Evolutionary conservation across 495 filamentous ascomycete genomes (phyloP).

Genomic region (Bombardia bombarda): DNA sequence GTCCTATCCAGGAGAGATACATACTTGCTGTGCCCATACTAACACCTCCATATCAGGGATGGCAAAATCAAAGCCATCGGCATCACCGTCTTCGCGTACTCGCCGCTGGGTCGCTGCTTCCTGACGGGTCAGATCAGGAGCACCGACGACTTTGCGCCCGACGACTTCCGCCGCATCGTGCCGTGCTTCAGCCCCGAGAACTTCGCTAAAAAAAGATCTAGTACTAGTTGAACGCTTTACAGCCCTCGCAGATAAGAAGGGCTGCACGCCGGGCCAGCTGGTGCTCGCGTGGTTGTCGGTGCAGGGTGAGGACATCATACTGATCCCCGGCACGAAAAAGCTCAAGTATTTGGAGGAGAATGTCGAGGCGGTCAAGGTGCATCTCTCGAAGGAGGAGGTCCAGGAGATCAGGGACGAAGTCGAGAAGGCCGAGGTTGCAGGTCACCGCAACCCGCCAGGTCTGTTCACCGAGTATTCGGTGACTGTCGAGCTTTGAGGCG

Average conservation of each 20-base stretch:
- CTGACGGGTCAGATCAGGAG: constrained; percentile 63
- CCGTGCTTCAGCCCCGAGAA: constrained; percentile 46
- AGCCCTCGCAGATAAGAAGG: constrained; percentile 38
- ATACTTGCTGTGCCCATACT: too few species aligned
- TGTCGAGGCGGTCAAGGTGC: constrained; percentile 33
- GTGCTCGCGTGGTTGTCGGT: constrained; percentile 48
- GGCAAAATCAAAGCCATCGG: constrained; percentile 48
- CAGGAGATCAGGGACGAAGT: constrained; percentile 28
- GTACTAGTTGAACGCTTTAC: constrained; percentile 40
- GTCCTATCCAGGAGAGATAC: background rate
- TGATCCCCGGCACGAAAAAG: constrained; percentile 48
- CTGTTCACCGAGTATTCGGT: constrained; percentile 8
- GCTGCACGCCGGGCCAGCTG: constrained; percentile 39
- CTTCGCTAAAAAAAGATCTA: constrained; percentile 47
- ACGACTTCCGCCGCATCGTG: constrained; percentile 28
- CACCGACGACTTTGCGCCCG: constrained; percentile 49
- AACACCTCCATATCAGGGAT: too few species aligned
- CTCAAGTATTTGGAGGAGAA: constrained; percentile 38
- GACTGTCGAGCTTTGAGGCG: background rate
- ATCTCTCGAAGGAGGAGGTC: constrained; percentile 36
- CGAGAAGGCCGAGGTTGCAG: constrained; percentile 8
- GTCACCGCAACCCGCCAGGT: constrained; percentile 8
- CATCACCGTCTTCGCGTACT: constrained; percentile 39
- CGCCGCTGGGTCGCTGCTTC: too few species aligned
- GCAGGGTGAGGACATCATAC: constrained; percentile 48